Conservation (phyloP, 208 protist genomes). For the Leishmania tropica region DNA sequence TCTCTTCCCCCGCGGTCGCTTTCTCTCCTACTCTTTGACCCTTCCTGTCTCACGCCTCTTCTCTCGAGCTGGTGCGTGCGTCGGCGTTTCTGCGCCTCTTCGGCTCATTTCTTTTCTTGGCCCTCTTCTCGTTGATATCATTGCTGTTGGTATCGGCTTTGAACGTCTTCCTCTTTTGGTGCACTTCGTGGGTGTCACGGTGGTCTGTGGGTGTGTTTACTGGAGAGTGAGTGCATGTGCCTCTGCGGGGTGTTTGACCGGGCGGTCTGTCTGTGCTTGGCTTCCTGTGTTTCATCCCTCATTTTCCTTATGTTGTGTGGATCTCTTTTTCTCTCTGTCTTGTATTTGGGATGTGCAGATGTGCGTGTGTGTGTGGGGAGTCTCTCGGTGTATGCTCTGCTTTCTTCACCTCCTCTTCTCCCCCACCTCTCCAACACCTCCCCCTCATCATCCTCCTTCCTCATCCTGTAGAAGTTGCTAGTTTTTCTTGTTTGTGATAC, state of each 20-base stretch:
- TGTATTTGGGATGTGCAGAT: not conserved
- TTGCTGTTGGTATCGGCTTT: not conserved
- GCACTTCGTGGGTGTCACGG: not conserved
- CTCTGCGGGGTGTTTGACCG: not conserved
- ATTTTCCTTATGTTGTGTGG: not conserved
- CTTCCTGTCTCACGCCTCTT: not conserved
- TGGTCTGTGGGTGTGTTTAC: not conserved
- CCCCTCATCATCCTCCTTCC: not conserved
- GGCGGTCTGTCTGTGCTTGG: not conserved
- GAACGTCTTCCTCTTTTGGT: not conserved
- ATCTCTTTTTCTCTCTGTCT: not conserved
- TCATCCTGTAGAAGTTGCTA: not conserved
- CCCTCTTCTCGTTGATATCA: not conserved
- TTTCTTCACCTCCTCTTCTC: not conserved
- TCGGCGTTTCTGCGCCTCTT: not conserved
- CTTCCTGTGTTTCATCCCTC: not conserved
- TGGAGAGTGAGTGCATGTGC: not conserved
- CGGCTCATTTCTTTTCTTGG: not conserved
- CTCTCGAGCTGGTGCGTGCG: not conserved
- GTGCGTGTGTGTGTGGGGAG: not conserved
- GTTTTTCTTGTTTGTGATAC: constrained; percentile 18
- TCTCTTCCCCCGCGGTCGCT: not conserved
- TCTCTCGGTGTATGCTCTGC: not conserved
- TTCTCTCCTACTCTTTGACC: not conserved
- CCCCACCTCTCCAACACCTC: not conserved